phyloP scores from a whole-genome alignment of 2,329 filamentous ascomycete genomes.

The Daldinia eschscholtzii region DNA sequence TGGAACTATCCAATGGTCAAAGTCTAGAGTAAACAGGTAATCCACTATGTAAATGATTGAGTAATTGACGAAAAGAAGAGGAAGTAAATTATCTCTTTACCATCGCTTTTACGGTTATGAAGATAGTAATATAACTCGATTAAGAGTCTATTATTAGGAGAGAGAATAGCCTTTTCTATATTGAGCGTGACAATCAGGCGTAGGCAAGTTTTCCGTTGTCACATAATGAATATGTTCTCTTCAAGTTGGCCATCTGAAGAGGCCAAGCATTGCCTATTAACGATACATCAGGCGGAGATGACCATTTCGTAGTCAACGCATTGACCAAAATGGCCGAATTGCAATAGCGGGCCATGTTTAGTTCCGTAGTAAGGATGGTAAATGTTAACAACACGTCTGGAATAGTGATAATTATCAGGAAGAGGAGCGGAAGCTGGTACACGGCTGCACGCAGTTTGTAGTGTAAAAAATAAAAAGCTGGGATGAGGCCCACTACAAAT shows the following conservation, averaged over 20 bases:
- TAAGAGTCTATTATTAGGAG: not conserved
- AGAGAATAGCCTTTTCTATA: not conserved
- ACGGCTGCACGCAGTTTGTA: too few species aligned
- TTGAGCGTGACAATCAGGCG: not conserved
- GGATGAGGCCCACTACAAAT: too few species aligned
- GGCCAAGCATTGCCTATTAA: slow-evolving; percentile 1
- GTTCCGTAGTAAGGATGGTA: not conserved
- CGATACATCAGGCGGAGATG: not conserved
- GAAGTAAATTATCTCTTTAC: not conserved
- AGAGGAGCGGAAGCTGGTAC: too few species aligned
- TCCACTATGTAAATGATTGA: not conserved
- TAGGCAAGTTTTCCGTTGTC: not conserved
- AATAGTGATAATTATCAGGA: too few species aligned
- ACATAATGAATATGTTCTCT: not conserved
- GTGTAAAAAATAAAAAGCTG: too few species aligned
- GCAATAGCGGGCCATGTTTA: not conserved
- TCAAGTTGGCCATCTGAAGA: not conserved
- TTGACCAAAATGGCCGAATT: not conserved
- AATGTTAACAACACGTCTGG: too few species aligned
- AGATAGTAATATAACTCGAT: not conserved
- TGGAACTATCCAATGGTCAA: slow-evolving; percentile 23
- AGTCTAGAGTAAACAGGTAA: slow-evolving; percentile 17
- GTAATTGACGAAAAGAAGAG: not conserved
- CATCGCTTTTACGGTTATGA: not conserved
- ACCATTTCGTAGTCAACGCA: not conserved